Evolutionary conservation across 164 flowering plant genomes (phyloP), one percentile per base, ranked within the genome.

Genomic region (Liriodendron chinense): DNA sequence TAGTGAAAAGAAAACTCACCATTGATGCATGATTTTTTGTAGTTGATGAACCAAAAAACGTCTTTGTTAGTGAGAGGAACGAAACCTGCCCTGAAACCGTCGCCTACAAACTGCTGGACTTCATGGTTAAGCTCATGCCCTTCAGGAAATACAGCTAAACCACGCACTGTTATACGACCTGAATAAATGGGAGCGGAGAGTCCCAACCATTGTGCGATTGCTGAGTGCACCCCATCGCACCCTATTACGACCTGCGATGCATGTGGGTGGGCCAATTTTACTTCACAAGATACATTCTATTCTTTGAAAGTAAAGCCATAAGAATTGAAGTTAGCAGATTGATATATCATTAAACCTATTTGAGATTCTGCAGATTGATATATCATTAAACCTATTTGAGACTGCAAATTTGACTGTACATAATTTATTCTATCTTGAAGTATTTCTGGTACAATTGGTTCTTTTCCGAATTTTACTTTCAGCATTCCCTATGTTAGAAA

Each of bases 221-320:
- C 69, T 1, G 93, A 90, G 85, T 87, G 84, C 43, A 85, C 85
- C 49, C 91, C 91, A 57, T 90, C 91, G 49, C 90, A 88, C 28
- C 93, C 93, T 10, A 88, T 83, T 75, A 89, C 34, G 28, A 83
- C 80, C 89, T 85, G 68, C 56, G 16, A 16, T 28, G 9, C 62
- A 13, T 14, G 62, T 13, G 21, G 7, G 64, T n/a, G 43, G 1
- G n/a, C 2, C 34, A 47, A 28, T 25, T 34, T 26, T 14, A 72
- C 18, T 24, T 18, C 24, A 21, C 1, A 12, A 53, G 4, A 34
- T 34, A 34, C 43, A 34, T 34, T 34, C 3, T 34, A 34, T 34
- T 34, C 43, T 34, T 34, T 34, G 53, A 18, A 72, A n/a, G 43
- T 34, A 34, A 34, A 34, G 43, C 43, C 43, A 34, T 24, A 48